Conservation (phyloP, 2,329 filamentous ascomycete genomes). For the Coniella vitis region DNA sequence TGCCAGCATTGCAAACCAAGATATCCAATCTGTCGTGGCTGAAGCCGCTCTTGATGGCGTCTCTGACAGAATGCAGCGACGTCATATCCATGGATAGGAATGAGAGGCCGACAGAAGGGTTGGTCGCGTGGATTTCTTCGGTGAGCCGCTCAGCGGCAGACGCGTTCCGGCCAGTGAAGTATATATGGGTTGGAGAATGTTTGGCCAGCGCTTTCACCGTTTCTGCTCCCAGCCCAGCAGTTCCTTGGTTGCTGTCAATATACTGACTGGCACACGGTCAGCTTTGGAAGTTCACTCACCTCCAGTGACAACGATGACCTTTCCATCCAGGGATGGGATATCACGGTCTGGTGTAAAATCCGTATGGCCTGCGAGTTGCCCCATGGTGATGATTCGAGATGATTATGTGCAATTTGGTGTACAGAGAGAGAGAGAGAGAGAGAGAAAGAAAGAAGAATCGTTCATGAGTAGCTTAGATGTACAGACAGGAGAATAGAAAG, state of each 20-base stretch:
- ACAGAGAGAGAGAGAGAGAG: neutral
- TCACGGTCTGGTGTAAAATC: slow-evolving; percentile 18
- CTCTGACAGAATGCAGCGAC: slow-evolving; percentile 1
- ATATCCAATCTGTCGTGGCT: slow-evolving; percentile 25
- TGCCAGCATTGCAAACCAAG: slow-evolving; percentile 27
- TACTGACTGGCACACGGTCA: neutral
- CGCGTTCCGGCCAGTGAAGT: slow-evolving; percentile 32
- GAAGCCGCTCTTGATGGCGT: neutral
- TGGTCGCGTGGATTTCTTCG: slow-evolving; percentile 27
- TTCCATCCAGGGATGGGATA: slow-evolving; percentile 2
- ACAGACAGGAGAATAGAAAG: neutral
- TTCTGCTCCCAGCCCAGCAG: neutral
- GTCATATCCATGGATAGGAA: slow-evolving; percentile 30
- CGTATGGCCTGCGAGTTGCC: neutral
- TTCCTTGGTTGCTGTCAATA: neutral
- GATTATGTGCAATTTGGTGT: neutral
- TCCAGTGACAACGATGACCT: slow-evolving; percentile 5
- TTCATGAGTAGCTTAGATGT: too few species aligned
- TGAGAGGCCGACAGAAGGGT: slow-evolving; percentile 10
- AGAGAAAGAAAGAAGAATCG: neutral
- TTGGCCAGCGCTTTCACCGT: slow-evolving; percentile 1
- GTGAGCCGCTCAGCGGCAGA: slow-evolving; percentile 30
- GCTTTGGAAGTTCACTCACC: neutral
- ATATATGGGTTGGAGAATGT: slow-evolving; percentile 6
- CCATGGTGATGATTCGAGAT: neutral